Percentiles rank a stretch among this genome's conserved stretches.
phyloP scores from a whole-genome alignment of 2,329 filamentous ascomycete species.

The Fusarium armeniacum region DNA sequence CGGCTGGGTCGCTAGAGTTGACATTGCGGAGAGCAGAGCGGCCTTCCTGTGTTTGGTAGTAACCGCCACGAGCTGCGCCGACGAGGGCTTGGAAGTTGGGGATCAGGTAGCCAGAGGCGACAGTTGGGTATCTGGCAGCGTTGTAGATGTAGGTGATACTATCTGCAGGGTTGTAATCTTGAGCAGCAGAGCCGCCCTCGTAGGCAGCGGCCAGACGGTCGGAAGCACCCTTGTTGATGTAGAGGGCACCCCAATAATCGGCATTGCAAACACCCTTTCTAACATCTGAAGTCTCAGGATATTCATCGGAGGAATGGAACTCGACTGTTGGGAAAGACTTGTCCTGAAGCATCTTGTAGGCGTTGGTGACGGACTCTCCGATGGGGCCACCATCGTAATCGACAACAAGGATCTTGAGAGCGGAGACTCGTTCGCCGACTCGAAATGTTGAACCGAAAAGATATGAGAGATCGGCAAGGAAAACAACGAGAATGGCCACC shows the following conservation, averaged over 20 bases:
- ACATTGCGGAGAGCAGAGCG: conserved; percentile 40
- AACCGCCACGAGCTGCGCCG: conserved; percentile 42
- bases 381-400: conserved; percentile 54
- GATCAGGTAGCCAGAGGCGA: conserved; percentile 49
- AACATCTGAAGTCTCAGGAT: conserved; percentile 47
- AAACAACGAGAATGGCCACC: conserved; percentile 39
- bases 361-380: conserved; percentile 51
- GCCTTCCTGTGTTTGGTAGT: conserved; percentile 48
- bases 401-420: conserved; percentile 50
- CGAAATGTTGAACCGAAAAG: conserved; percentile 54
- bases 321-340: conserved; percentile 53
- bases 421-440: conserved; percentile 40
- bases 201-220: conserved; percentile 50
- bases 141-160: conserved; percentile 56
- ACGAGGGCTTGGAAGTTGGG: conserved; percentile 51
- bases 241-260: conserved; percentile 57
- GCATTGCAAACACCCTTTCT: conserved; percentile 54
- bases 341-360: conserved; percentile 53
- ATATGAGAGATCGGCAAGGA: conserved; percentile 50
- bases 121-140: conserved; percentile 54
- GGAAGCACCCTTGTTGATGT: conserved; percentile 52
- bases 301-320: conserved; percentile 47
- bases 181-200: conserved; percentile 41
- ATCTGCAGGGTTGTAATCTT: conserved; percentile 52
- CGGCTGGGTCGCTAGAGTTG: conserved; percentile 44